Evolutionary conservation across 305 asterid species (phyloP), one percentile per base, ranked within the genome.

Genomic region (Stenogyne calaminthoides): DNA sequence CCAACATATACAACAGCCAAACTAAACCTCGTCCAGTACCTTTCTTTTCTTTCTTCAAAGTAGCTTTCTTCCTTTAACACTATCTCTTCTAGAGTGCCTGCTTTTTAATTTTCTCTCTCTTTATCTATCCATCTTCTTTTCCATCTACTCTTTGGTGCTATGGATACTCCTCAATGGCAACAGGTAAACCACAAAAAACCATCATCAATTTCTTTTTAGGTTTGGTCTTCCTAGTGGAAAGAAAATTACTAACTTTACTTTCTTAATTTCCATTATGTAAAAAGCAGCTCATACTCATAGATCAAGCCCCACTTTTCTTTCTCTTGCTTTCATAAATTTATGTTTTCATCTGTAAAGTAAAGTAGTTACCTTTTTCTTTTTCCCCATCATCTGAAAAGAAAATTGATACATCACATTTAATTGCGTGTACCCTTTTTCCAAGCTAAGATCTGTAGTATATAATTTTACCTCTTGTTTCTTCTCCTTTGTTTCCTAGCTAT

Each of bases 141-240:
- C 12, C 25, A 37, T 36, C 14, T n/a, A 5, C 9, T 9, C 20
- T 32, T 29, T 61, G 47, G 51, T 55, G 72, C 82, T 39, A 83
- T 83, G 88, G 90, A 80, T 71, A 75, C 82, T 80, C 58, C 82
- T 80, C 83, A 83, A 77, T 83, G 87, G 86, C 85, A 86, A 77
- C 87, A 83, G 87, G 90, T 85, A 83, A n/a, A 76, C 67, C 18
- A 59, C 1, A 32, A 32, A 29, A 29, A 29, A 29, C 59, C 59
- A 65, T 52, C 80, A 27, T 69, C 78, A 58, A 55, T 80, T 9
- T 67, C 79, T 71, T 57, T 52, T 74, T 78, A 60, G 67, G 70
- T 71, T 67, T 58, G n/a, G n/a, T n/a, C n/a, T n/a, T n/a, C n/a
- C n/a, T n/a, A n/a, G n/a, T n/a, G n/a, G n/a, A n/a, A n/a, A n/a